phyloP scores from a whole-genome alignment of 345 rosid species.

The Eucalyptus caleyi region DNA sequence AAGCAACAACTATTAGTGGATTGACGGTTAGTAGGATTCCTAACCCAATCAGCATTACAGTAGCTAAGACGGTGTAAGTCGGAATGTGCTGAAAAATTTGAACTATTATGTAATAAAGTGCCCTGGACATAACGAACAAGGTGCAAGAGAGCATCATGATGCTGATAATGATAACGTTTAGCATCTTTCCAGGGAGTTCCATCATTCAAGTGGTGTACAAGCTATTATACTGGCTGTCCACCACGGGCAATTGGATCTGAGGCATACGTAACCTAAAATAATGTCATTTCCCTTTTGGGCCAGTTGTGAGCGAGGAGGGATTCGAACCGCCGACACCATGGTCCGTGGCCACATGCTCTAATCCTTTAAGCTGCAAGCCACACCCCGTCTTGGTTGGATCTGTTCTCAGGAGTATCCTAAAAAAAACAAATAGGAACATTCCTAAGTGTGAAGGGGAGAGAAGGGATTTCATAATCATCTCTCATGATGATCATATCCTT shows the following conservation, averaged over 20 bases:
- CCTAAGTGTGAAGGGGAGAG: no score
- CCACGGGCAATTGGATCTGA: not conserved
- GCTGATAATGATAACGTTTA: not conserved
- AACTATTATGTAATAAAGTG: not conserved
- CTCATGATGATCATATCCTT: not conserved
- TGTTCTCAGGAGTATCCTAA: no score
- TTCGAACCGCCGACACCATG: no score
- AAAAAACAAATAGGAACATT: no score
- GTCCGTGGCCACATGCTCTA: no score
- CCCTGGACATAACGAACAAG: not conserved
- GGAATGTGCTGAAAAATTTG: not conserved
- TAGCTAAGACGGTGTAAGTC: not conserved
- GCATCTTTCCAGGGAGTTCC: not conserved
- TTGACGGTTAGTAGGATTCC: not conserved
- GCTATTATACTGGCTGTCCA: not conserved
- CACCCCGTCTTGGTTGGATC: fast-evolving
- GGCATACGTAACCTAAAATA: not conserved
- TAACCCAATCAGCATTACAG: not conserved
- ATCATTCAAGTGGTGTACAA: not conserved
- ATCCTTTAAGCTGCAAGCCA: no score
- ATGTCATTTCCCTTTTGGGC: not conserved
- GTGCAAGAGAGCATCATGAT: not conserved
- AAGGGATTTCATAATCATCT: not conserved
- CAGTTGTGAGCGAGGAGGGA: no score
- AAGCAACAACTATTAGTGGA: not conserved